A percentile compares a stretch with the other conserved stretches of the same genome.
phyloP scores from a whole-genome alignment of 148 eudicot genomes.

The Tetragonia tetragonoides region DNA sequence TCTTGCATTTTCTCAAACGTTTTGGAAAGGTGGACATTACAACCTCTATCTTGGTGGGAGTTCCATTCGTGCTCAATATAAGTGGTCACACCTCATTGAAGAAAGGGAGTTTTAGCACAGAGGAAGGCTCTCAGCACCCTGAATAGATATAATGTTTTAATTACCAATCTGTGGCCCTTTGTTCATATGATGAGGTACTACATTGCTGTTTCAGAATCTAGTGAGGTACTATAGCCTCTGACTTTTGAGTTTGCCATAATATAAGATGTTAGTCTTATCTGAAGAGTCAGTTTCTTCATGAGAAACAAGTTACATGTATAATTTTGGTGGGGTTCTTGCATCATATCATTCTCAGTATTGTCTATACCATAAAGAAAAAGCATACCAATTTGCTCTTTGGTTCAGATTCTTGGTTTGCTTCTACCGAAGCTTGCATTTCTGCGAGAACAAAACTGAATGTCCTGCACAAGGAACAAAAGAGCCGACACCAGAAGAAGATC shows the following conservation, averaged over 20 bases:
- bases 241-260: neutral
- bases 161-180: slow-evolving; percentile 7
- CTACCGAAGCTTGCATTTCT: too few relatives aligned
- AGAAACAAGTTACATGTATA: neutral
- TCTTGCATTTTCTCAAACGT: neutral
- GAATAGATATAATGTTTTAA: slow-evolving; percentile 7
- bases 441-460: too few relatives aligned
- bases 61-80: neutral
- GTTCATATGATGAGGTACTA: slow-evolving; percentile 20
- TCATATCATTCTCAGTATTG: neutral
- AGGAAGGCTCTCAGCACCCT: neutral
- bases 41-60: slow-evolving; percentile 15
- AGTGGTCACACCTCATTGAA: slow-evolving; percentile 23
- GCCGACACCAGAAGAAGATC: too few relatives aligned
- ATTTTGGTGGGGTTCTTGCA: slow-evolving; percentile 6
- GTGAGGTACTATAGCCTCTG: neutral
- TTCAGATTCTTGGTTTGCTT: too few relatives aligned
- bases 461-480: too few relatives aligned
- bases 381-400: too few relatives aligned
- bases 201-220: slow-evolving; percentile 7
- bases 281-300: slow-evolving; percentile 3
- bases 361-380: neutral
- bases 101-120: slow-evolving; percentile 3
- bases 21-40: slow-evolving; percentile 15
- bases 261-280: neutral